Conservation (phyloP, 129 eudicot species). For the Tagetes patula region DNA sequence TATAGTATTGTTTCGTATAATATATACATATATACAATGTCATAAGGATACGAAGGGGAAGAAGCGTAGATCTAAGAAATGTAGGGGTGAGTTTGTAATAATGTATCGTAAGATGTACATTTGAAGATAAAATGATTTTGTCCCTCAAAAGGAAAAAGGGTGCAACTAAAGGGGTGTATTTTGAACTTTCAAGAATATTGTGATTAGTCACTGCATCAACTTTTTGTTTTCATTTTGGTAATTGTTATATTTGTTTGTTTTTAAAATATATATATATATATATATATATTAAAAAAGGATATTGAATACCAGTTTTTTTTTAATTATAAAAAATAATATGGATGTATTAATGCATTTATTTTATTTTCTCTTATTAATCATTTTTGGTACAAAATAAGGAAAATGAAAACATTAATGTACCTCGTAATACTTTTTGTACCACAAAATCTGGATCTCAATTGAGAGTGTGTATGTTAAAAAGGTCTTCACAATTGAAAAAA, state of each 20-base stretch:
- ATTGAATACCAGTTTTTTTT: no score
- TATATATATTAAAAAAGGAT: no score
- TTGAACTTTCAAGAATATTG: slow-evolving; percentile 8
- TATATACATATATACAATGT: slow-evolving; percentile 23
- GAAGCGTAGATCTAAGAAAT: slow-evolving; percentile 27
- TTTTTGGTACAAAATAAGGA: no score
- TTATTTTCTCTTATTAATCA: no score
- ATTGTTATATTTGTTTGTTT: slow-evolving; percentile 1
- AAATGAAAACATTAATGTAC: no score
- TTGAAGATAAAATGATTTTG: slow-evolving; percentile 32
- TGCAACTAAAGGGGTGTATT: slow-evolving; percentile 21
- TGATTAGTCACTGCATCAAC: not conserved
- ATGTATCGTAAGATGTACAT: slow-evolving; percentile 33
- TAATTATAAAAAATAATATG: no score
- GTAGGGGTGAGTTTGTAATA: slow-evolving; percentile 34
- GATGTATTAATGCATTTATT: no score
- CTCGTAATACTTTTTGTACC: no score
- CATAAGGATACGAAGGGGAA: slow-evolving; percentile 22
- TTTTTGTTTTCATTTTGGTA: not conserved
- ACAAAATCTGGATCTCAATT: no score
- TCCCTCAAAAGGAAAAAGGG: slow-evolving; percentile 35
- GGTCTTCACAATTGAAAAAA: no score
- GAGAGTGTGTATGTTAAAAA: no score
- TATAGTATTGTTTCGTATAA: not conserved
- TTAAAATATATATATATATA: not conserved